Base-by-base conservation (phyloP, 2,329 filamentous ascomycete species). In the Emericellopsis cladophorae region DNA sequence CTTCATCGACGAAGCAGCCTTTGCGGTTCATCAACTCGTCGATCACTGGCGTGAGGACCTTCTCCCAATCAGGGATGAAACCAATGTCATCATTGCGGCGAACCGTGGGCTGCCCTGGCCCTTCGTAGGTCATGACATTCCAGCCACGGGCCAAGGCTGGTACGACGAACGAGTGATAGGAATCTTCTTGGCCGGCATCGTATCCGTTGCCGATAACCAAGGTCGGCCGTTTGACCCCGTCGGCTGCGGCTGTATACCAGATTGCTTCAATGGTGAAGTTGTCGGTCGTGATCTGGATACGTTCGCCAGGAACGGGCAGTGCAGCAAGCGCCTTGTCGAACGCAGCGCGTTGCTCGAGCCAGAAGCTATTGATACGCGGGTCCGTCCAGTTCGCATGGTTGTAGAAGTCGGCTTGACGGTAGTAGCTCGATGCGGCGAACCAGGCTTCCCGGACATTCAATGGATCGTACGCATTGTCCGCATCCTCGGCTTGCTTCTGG, bases 51-150 rank as follows among this genome's bases (percentile, higher is more conserved):
- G 54, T 59, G 7, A 64, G 53, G 2, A 61, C 64, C 10, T 50
- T 50, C 47, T 66, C 61, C 65, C 65, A 70, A 5, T 68, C 55
- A 1, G 54, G 50, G 40, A 66, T 67, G 48, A 70, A 70, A 2
- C 65, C 65, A 0, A 66, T 39, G 10, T 56, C 49, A 39, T 70
- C 63, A 0, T 61, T 42, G 2, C 66, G 59, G 8, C 60, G 56
- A 2, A 65, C 59, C 1, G 53, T 59, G 1, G 59, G 56, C 46
- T 70, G 66, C 0, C 66, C 66, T 0, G 66, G 66, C 0, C 67
- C 67, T 41, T 71, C 67, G 40, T 62, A 70, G 0, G 60, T 62
- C 8, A 68, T 54, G 37, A 57, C 54, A 38, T 68, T 65, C 44
- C 52, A 64, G 12, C 65, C 65, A 1, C 65, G 57, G 16, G 56